Evolutionary conservation across 345 rosid genomes (phyloP).

Genomic region (Odontarrhena argentea): DNA sequence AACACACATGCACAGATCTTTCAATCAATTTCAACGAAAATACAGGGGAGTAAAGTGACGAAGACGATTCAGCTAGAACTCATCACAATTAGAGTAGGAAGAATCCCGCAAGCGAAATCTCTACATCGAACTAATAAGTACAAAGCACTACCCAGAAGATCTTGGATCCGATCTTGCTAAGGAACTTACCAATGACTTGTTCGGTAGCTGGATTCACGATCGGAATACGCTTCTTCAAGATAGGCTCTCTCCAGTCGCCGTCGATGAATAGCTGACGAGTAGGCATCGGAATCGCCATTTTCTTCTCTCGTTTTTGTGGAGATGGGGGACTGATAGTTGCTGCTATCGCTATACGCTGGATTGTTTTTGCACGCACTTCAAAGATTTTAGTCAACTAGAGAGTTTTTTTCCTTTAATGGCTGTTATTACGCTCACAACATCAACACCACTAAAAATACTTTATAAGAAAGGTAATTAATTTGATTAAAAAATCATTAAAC

Average conservation of each 20-base stretch:
- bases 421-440: too few species aligned
- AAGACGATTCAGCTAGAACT: not conserved
- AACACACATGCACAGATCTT: conserved; percentile 1
- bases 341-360: not conserved
- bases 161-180: not conserved
- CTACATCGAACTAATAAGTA: not conserved
- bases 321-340: conserved; percentile 1
- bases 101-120: not conserved
- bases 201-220: conserved; percentile 78
- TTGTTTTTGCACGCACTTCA: too few species aligned
- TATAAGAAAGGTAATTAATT: too few species aligned
- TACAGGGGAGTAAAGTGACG: not conserved
- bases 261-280: conserved; percentile 69
- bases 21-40: conserved; percentile 7
- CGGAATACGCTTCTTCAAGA: conserved; percentile 74
- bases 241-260: conserved; percentile 88
- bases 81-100: not conserved
- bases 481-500: too few species aligned
- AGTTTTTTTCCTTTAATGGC: too few species aligned
- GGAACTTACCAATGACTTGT: conserved; percentile 57
- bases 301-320: not conserved
- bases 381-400: too few species aligned
- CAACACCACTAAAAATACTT: too few species aligned
- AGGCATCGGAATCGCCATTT: conserved; percentile 60
- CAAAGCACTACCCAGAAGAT: not conserved